Conservation (phyloP, 148 eudicot genomes). For the Chenopodium quinoa region DNA sequence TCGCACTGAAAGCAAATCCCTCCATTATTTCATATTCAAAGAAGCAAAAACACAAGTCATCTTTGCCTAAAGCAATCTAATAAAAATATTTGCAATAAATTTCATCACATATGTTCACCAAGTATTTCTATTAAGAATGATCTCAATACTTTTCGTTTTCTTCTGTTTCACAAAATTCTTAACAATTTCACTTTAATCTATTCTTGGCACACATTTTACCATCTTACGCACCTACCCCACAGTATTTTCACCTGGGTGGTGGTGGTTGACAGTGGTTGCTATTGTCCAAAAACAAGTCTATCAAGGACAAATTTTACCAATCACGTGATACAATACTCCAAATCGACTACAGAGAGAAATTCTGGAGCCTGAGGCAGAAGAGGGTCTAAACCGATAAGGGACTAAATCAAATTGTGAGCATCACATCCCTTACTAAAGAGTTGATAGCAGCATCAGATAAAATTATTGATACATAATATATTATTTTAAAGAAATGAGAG, state of each 20-base stretch:
- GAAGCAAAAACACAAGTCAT: not conserved
- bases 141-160: no score
- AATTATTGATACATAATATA: no score
- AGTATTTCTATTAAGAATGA: no score
- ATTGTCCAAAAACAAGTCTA: not conserved
- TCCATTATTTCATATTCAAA: not conserved
- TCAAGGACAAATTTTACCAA: not conserved
- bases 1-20: constrained; percentile 50
- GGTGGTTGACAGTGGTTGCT: not conserved
- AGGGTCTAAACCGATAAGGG: not conserved
- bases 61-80: not conserved
- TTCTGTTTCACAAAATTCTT: no score
- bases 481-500: not conserved
- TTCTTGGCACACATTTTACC: no score
- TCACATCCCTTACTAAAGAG: not conserved
- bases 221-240: no score
- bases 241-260: not conserved
- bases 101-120: not conserved
- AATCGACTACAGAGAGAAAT: not conserved
- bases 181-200: no score
- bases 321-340: not conserved
- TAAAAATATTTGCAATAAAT: no score
- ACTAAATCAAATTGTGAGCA: not conserved
- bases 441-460: not conserved
- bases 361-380: not conserved